These are phyloP conservation scores for Herpotrichia juniperi DNA, from an alignment of 2,329 filamentous ascomycete genomes.

Conservation along the genomic window DNA sequence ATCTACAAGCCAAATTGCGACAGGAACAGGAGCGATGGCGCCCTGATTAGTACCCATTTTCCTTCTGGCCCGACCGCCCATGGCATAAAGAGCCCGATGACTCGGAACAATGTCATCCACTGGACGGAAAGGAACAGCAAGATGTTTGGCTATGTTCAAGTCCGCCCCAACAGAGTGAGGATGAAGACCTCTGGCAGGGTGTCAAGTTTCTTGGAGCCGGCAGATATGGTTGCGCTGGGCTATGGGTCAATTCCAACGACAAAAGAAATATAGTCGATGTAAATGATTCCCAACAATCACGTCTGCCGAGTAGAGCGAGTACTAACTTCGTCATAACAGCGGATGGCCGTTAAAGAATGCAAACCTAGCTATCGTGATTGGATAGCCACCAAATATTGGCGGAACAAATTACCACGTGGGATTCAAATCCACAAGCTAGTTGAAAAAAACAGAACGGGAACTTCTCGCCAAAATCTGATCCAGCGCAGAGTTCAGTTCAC, in stretches of 20 bases:
- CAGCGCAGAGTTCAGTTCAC: constrained; percentile 3
- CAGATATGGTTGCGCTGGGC: constrained; percentile 3
- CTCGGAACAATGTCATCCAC: not conserved
- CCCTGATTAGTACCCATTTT: not conserved
- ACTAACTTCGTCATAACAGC: constrained; percentile 4
- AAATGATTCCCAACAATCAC: not conserved
- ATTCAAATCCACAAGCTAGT: constrained; percentile 15
- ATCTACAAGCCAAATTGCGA: not conserved
- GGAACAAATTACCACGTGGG: constrained; percentile 10
- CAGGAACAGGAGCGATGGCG: not conserved
- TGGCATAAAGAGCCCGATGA: not conserved
- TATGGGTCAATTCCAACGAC: constrained; percentile 13
- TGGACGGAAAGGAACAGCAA: not conserved
- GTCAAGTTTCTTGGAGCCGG: constrained; percentile 10
- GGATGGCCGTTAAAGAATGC: constrained; percentile 15
- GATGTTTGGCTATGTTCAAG: not conserved
- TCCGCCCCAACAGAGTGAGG: not conserved
- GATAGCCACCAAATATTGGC: constrained; percentile 7
- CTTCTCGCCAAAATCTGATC: constrained; percentile 8
- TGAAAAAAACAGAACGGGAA: not conserved
- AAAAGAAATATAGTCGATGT: constrained; percentile 10
- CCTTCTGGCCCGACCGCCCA: not conserved
- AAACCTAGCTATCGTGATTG: not conserved
- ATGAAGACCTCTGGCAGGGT: constrained; percentile 5
- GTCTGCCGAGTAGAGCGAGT: not conserved